A percentile compares a stretch with the other conserved stretches of the same genome.
Evolutionary conservation across 2,329 filamentous ascomycete genomes (phyloP).

Genomic region (Graphium sp.): DNA sequence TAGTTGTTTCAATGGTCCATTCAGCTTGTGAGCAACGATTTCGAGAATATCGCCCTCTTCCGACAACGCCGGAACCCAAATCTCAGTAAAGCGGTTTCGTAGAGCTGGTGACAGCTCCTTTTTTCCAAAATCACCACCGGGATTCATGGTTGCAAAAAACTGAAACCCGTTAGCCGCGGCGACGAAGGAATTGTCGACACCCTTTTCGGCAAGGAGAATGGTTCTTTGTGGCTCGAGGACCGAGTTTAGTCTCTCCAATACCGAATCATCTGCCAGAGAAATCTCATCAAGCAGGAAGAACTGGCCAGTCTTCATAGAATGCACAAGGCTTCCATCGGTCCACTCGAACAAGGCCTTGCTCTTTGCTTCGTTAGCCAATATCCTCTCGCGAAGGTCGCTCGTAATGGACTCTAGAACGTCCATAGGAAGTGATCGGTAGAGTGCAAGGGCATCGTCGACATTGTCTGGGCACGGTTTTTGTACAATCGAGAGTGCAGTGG

Average conservation of each 20-base stretch:
- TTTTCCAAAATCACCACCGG: conserved; percentile 95
- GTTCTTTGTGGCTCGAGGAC: conserved; percentile 81
- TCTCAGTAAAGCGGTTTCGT: conserved; percentile 93
- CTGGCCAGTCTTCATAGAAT: conserved; percentile 79
- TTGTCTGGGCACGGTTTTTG: conserved; percentile 2
- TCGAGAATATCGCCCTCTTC: conserved; percentile 73
- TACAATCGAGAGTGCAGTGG: conserved; percentile 7
- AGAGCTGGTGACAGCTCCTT: conserved; percentile 90
- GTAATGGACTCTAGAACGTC: conserved; percentile 27
- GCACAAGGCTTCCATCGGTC: conserved; percentile 83
- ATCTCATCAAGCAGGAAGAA: conserved; percentile 96
- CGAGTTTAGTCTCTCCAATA: conserved; percentile 89
- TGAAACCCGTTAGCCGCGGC: conserved; percentile 68
- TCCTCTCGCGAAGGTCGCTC: conserved; percentile 24
- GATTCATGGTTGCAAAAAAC: conserved; percentile 98
- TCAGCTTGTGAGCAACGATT: conserved; percentile 67
- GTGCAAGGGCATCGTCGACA: conserved; percentile 10
- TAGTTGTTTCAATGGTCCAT: conserved; percentile 32
- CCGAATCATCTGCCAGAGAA: conserved; percentile 91
- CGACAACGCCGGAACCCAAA: conserved; percentile 86
- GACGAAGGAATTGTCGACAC: conserved; percentile 66
- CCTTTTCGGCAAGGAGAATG: conserved; percentile 85
- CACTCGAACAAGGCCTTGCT: conserved; percentile 87
- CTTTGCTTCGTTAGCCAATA: conserved; percentile 35
- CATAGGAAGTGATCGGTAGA: conserved; percentile 25